A percentile compares a stretch with the other conserved stretches of the same genome.
Conservation (phyloP, 805 yeast species). For the Cyberlindnera xishuangbannaensis region DNA sequence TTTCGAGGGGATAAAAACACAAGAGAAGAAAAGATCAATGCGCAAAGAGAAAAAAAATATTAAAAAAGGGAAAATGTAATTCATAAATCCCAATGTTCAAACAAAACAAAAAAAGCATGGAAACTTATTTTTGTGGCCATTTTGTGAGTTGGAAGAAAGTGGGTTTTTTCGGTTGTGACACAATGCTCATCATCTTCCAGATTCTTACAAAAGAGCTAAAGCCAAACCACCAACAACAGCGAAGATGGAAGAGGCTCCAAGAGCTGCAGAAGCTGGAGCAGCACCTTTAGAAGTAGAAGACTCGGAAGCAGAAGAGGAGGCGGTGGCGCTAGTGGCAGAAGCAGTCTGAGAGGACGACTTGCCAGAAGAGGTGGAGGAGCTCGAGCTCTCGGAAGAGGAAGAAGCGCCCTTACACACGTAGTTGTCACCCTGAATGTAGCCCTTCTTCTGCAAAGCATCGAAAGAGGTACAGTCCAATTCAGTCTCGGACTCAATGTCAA, state of each 20-base stretch:
- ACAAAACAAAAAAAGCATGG: no score
- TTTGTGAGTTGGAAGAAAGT: no score
- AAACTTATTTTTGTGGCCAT: no score
- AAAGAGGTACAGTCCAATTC: conserved; percentile 79
- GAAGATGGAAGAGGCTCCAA: conserved; percentile 41
- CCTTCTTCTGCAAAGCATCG: conserved; percentile 63
- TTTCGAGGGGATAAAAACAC: no score
- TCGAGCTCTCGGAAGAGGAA: conserved; percentile 23
- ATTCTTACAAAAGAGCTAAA: conserved; percentile 42
- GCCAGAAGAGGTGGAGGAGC: conserved; percentile 34
- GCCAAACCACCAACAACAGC: conserved; percentile 39
- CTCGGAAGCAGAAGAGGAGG: conserved; percentile 25
- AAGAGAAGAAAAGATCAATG: conserved; percentile 5
- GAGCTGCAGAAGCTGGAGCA: conserved; percentile 35
- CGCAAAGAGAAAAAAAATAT: conserved; percentile 1
- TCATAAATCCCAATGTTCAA: no score
- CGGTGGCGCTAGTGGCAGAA: conserved; percentile 16
- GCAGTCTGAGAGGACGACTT: conserved; percentile 22
- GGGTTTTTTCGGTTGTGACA: no score
- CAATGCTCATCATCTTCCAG: background rate
- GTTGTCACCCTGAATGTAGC: conserved; percentile 87
- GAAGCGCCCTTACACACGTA: conserved; percentile 69
- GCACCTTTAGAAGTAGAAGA: conserved; percentile 31
- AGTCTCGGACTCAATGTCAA: conserved; percentile 68
- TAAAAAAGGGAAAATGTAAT: conserved; percentile 1